Percentiles rank a stretch among this genome's conserved stretches.
These are phyloP conservation scores for Aphanocladium album DNA, from an alignment of 2,329 filamentous ascomycete genomes.

Conservation along the genomic window DNA sequence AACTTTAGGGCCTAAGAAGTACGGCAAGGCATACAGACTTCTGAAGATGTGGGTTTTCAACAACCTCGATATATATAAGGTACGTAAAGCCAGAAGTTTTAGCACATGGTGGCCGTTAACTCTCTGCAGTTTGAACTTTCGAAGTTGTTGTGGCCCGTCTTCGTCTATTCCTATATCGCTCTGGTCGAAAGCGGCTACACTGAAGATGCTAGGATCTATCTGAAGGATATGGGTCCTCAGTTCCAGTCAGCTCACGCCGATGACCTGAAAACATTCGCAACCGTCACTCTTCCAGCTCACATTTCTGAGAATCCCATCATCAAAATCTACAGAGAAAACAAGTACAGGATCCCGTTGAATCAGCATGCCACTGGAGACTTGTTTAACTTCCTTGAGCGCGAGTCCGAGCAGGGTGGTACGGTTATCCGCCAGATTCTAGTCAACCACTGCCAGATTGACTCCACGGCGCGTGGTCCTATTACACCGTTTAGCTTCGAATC, in stretches of 20 bases:
- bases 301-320: slow-evolving; percentile 70
- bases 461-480: slow-evolving; percentile 56
- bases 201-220: slow-evolving; percentile 68
- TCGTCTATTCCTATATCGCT: slow-evolving; percentile 87
- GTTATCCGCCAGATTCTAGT: slow-evolving; percentile 72
- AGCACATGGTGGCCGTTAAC: slow-evolving; percentile 18
- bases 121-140: slow-evolving; percentile 70
- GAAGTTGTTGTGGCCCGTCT: slow-evolving; percentile 86
- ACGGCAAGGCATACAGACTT: slow-evolving; percentile 67
- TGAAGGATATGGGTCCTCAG: slow-evolving; percentile 58
- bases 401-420: slow-evolving; percentile 72
- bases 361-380: slow-evolving; percentile 76
- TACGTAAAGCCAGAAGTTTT: slow-evolving; percentile 36
- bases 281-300: slow-evolving; percentile 72
- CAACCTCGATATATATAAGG: slow-evolving; percentile 90
- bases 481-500: slow-evolving; percentile 60
- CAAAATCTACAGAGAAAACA: slow-evolving; percentile 77
- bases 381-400: slow-evolving; percentile 84
- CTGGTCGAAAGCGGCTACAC: slow-evolving; percentile 68
- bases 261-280: slow-evolving; percentile 70
- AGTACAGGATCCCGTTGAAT: slow-evolving; percentile 87
- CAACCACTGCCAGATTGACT: slow-evolving; percentile 52
- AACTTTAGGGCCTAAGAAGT: slow-evolving; percentile 70
- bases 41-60: slow-evolving; percentile 83
- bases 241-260: slow-evolving; percentile 78